A percentile compares a stretch with the other conserved stretches of the same genome.
Conservation (phyloP, 306 rosid genomes). For the Cucurbita pepo region DNA sequence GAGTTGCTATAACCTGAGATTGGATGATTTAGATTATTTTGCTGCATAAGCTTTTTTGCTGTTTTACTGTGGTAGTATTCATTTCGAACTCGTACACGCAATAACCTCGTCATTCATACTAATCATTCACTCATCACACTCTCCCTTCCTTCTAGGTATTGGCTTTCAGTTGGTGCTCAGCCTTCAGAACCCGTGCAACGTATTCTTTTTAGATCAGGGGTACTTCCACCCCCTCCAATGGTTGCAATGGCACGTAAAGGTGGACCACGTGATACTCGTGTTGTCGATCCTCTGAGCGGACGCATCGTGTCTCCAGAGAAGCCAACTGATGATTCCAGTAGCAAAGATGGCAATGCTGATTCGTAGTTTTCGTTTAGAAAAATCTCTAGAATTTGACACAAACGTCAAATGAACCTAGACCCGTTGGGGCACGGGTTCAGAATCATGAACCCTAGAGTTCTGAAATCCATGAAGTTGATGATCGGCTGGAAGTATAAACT, state of each 20-base stretch:
- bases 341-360: neutral
- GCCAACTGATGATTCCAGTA: neutral
- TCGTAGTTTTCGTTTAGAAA: neutral
- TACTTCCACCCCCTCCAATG: slow-evolving; percentile 83
- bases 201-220: slow-evolving; percentile 64
- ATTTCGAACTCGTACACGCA: neutral
- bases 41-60: neutral
- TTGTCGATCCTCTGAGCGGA: slow-evolving; percentile 53
- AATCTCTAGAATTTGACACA: neutral
- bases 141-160: slow-evolving; percentile 33
- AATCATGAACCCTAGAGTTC: no score
- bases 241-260: slow-evolving; percentile 78
- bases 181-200: slow-evolving; percentile 85
- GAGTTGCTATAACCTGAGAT: neutral
- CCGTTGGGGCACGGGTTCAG: no score
- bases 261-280: slow-evolving; percentile 54
- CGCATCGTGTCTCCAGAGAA: slow-evolving; percentile 28
- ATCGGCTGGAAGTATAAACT: no score
- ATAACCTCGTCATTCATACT: neutral
- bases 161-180: slow-evolving; percentile 97
- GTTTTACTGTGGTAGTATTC: neutral
- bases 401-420: neutral
- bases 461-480: no score
- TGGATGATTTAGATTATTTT: neutral
- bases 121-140: neutral